These are phyloP conservation scores for Lachnellula subtilissima DNA, from an alignment of 2,329 filamentous ascomycete species.

Conservation along the genomic window DNA sequence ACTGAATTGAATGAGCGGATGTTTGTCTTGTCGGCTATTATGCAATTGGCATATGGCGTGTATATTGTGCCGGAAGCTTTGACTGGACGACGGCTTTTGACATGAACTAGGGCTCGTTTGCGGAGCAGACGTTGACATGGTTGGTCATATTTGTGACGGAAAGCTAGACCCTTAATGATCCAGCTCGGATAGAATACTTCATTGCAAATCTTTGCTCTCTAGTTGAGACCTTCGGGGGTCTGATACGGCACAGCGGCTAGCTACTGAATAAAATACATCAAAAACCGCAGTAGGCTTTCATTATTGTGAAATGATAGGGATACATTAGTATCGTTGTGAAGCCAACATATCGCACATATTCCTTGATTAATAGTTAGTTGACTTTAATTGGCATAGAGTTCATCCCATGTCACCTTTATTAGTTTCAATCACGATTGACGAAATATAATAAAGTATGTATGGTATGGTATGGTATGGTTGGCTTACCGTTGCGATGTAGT, in stretches of 20 bases:
- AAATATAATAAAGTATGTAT: too few species aligned
- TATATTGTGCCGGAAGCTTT: constrained; percentile 25
- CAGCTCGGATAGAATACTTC: constrained; percentile 9
- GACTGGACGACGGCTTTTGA: constrained; percentile 18
- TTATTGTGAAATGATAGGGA: not conserved
- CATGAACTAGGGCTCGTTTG: constrained; percentile 10
- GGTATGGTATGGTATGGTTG: too few species aligned
- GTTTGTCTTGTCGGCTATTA: constrained; percentile 26
- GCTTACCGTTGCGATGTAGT: too few species aligned
- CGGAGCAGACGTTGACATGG: constrained; percentile 6
- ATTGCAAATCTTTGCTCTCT: constrained; percentile 20
- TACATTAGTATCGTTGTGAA: too few species aligned
- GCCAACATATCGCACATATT: not conserved
- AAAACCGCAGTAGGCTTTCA: constrained; percentile 2
- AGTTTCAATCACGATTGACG: too few species aligned
- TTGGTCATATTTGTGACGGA: constrained; percentile 8
- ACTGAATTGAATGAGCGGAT: constrained; percentile 28
- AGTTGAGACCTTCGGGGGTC: constrained; percentile 8
- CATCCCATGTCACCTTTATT: too few species aligned
- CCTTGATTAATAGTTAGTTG: too few species aligned
- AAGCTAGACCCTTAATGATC: constrained; percentile 12
- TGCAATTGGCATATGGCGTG: constrained; percentile 29
- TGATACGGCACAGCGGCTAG: constrained; percentile 9
- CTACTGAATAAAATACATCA: constrained; percentile 22
- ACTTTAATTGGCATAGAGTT: too few species aligned